Evolutionary conservation across 306 rosid species (phyloP).

Genomic region (Vigna radiata): DNA sequence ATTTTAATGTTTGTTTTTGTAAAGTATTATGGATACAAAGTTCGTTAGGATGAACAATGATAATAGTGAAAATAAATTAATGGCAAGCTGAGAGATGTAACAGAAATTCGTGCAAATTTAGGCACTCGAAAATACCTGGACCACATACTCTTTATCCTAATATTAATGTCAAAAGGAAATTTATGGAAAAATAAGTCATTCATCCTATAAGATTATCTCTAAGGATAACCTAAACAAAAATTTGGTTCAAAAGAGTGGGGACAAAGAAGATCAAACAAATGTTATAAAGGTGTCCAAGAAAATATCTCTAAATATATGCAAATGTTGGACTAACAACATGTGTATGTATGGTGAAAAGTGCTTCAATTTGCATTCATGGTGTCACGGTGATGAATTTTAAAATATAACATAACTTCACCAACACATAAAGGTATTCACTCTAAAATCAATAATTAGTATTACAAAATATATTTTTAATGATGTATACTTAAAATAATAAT

Average conservation of each 20-base stretch:
- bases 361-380: slow-evolving; percentile 50
- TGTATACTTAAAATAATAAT: no score
- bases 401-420: slow-evolving; percentile 53
- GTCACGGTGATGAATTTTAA: slow-evolving; percentile 44
- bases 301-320: slow-evolving; percentile 38
- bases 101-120: no score
- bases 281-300: neutral
- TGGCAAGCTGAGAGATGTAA: no score
- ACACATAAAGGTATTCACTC: slow-evolving; percentile 35
- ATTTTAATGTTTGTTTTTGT: no score
- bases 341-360: slow-evolving; percentile 54
- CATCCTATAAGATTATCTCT: neutral
- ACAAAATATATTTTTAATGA: no score
- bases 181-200: neutral
- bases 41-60: no score
- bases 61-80: no score
- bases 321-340: slow-evolving; percentile 46
- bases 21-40: no score
- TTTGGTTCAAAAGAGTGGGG: neutral
- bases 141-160: no score
- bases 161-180: no score
- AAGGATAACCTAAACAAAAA: neutral
- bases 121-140: no score
- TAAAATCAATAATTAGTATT: no score
- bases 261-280: neutral